Evolutionary conservation across 257 asterid genomes (phyloP).

Genomic region (Vinca minor): DNA sequence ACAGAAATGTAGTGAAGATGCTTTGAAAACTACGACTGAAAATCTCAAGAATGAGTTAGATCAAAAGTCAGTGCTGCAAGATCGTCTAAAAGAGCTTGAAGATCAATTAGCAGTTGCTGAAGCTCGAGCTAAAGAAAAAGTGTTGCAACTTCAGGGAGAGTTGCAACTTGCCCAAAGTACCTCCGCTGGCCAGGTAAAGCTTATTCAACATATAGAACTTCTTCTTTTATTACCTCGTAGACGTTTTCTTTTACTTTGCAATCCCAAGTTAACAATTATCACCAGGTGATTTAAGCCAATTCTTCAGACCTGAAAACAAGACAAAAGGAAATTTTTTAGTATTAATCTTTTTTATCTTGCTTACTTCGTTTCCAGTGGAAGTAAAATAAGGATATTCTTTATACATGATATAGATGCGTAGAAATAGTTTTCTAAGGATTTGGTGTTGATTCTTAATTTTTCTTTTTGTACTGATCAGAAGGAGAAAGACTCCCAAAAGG

Average conservation of each 20-base stretch:
- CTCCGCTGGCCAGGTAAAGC: conserved; percentile 13
- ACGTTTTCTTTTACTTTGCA: not conserved
- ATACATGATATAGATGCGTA: not conserved
- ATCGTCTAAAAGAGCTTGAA: conserved; percentile 51
- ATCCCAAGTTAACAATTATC: not conserved
- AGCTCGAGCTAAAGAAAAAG: conserved; percentile 33
- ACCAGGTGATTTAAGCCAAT: not conserved
- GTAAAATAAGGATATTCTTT: not conserved
- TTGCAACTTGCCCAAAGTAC: conserved; percentile 10
- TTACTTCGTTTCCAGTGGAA: too few species aligned
- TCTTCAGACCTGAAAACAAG: not conserved
- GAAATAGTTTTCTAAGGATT: not conserved
- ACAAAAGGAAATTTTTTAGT: not conserved
- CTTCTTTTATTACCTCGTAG: not conserved
- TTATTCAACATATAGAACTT: not conserved
- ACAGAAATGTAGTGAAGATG: conserved; percentile 44
- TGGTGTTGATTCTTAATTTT: not conserved
- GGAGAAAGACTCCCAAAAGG: conserved; percentile 41
- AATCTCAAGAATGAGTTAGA: conserved; percentile 37
- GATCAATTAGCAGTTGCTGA: conserved; percentile 48
- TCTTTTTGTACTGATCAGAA: conserved; percentile 38
- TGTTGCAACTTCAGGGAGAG: conserved; percentile 4
- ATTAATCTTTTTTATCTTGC: not conserved
- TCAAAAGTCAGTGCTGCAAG: conserved; percentile 48
- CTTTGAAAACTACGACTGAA: conserved; percentile 52